Evolutionary conservation across 306 rosid species (phyloP).

Genomic region (Pachyrhizus erosus): DNA sequence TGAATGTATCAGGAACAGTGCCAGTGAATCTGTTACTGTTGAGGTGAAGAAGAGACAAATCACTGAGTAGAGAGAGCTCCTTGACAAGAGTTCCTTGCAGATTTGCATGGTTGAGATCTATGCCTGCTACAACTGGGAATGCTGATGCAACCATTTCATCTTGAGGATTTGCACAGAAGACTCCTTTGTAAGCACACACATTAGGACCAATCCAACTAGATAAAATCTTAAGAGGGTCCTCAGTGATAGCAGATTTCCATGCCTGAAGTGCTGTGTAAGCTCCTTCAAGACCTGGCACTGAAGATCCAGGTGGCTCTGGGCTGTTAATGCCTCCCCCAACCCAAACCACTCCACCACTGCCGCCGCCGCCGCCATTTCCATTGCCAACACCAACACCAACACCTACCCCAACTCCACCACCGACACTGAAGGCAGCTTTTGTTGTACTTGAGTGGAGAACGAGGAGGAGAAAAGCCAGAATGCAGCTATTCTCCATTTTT

Average conservation of each 20-base stretch:
- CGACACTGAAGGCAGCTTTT: slow-evolving; percentile 55
- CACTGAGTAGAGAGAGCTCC: slow-evolving; percentile 76
- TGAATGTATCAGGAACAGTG: slow-evolving; percentile 69
- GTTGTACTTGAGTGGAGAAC: slow-evolving; percentile 37
- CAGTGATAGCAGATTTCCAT: slow-evolving; percentile 90
- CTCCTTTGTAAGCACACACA: slow-evolving; percentile 91
- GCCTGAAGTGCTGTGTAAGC: slow-evolving; percentile 86
- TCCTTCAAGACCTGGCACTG: slow-evolving; percentile 51
- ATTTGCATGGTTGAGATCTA: slow-evolving; percentile 96
- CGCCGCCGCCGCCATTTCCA: neutral
- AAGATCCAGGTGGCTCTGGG: slow-evolving; percentile 57
- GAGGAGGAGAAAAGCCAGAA: slow-evolving; percentile 51
- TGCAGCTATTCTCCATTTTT: slow-evolving; percentile 65
- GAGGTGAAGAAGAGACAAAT: slow-evolving; percentile 80
- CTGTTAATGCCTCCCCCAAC: slow-evolving; percentile 68
- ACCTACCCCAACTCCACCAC: slow-evolving; percentile 54
- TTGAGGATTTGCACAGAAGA: slow-evolving; percentile 70
- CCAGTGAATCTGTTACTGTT: slow-evolving; percentile 86
- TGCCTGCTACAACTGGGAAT: slow-evolving; percentile 66
- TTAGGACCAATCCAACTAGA: slow-evolving; percentile 75
- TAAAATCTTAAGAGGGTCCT: slow-evolving; percentile 75
- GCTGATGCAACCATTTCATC: slow-evolving; percentile 47
- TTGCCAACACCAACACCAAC: neutral
- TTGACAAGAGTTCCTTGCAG: slow-evolving; percentile 81
- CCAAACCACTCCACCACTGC: slow-evolving; percentile 63